Evolutionary conservation across 805 yeast species (phyloP), one percentile per base, ranked within the genome.

Genomic region (Saccharomycopsis sp.): DNA sequence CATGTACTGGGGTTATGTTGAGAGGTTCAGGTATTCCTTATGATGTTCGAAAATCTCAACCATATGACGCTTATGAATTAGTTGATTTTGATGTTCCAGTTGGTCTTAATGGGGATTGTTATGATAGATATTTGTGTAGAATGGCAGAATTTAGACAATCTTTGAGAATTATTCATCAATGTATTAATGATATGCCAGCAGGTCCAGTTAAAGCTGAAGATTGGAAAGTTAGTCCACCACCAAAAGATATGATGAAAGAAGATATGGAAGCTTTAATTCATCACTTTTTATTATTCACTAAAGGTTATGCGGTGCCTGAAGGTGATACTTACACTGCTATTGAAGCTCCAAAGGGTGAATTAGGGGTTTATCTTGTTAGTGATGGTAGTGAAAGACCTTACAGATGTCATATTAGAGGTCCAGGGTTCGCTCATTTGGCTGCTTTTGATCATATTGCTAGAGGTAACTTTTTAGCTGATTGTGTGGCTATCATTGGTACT

Each of bases 301-400:
- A 86, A 72, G 95, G 95, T 55, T 85, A 78, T 63, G 79, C 81
- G 29, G 95, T 86, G 35, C 95, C 95, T 37, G 83, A 79, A 44
- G 95, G 95, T 59, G 95, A 86, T 68, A 82, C 95, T 8, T 86
- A 86, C 63, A 84, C 93, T 41, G 90, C 85, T 46, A 85, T 86
- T 54, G 95, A 86, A 69, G 95, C 95, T 20, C 95, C 95, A 62
- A 86, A 86, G 76, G 95, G 95, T 62, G 95, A 86, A 67, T 84
- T 86, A 93, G 95, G 85, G 50, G 94, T 85, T 45, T 86, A 81
- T 59, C 80, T 86, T 42, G 94, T 86, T 45, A 78, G 88, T 54
- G 95, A 86, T 67, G 95, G 95, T 45, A 66, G 83, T 48, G 95
- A 86, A 69, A 77, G 93, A 65, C 95, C 95, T 28, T 86, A 86